Evolutionary conservation across 2,329 filamentous ascomycete genomes (phyloP).

Genomic region (Diplocarpon mali): DNA sequence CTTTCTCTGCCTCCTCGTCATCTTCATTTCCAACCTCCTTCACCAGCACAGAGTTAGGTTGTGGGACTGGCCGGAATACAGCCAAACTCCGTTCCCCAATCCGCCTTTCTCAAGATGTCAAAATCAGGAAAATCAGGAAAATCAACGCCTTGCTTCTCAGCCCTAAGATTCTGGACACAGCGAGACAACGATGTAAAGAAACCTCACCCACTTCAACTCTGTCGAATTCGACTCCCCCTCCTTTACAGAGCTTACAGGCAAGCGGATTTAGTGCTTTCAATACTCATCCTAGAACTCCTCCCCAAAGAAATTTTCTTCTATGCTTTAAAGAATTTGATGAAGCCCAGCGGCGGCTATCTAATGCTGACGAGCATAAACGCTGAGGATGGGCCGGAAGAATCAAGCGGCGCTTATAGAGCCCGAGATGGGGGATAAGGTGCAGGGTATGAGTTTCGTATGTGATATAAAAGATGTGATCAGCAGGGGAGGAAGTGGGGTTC

Average conservation of each 20-base stretch:
- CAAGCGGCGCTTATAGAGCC: constrained; percentile 52
- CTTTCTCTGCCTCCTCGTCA: constrained; percentile 14
- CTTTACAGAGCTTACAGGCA: constrained; percentile 1
- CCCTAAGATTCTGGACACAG: too few relatives aligned
- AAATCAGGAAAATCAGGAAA: too few relatives aligned
- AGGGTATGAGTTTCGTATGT: constrained; percentile 48
- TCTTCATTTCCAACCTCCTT: neutral
- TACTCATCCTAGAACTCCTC: constrained; percentile 54
- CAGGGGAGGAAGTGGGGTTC: constrained; percentile 38
- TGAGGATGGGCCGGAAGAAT: constrained; percentile 47
- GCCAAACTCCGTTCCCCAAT: too few relatives aligned
- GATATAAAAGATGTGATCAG: constrained; percentile 38
- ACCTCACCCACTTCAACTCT: constrained; percentile 32
- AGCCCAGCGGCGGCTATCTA: constrained; percentile 35
- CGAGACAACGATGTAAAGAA: too few relatives aligned
- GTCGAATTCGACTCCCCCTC: constrained; percentile 43
- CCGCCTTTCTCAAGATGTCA: too few relatives aligned
- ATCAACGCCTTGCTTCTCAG: too few relatives aligned
- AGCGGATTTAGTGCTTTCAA: constrained; percentile 41
- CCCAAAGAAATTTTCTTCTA: constrained; percentile 39
- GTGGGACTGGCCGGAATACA: too few relatives aligned
- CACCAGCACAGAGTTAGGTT: too few relatives aligned
- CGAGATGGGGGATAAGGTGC: constrained; percentile 42
- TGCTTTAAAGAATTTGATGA: constrained; percentile 34
- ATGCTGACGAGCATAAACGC: constrained; percentile 60